These are phyloP conservation scores for Aspergillus saccharolyticus DNA, from an alignment of 495 filamentous ascomycete species.

Conservation along the genomic window DNA sequence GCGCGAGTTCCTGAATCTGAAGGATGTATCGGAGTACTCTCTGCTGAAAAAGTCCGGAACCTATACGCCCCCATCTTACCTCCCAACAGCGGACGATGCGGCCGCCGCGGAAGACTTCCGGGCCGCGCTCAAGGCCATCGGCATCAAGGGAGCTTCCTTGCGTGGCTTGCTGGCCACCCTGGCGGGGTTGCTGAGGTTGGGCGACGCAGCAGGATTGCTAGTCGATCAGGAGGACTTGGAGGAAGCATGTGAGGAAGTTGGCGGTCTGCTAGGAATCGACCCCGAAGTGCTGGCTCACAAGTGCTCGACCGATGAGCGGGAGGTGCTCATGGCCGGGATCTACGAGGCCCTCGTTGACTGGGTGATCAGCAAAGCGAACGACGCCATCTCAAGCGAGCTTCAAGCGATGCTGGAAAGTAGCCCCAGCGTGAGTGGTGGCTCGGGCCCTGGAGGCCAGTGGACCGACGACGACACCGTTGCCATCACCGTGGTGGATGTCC, in stretches of 20 bases:
- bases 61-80: constrained; percentile 80
- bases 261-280: constrained; percentile 77
- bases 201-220: constrained; percentile 78
- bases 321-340: constrained; percentile 73
- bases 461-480: constrained; percentile 78
- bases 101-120: constrained; percentile 93
- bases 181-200: constrained; percentile 83
- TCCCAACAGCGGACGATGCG: constrained; percentile 89
- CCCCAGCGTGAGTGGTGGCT: constrained; percentile 48
- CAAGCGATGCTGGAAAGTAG: constrained; percentile 59
- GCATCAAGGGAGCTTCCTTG: constrained; percentile 80
- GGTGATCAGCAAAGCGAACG: constrained; percentile 84
- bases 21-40: constrained; percentile 69
- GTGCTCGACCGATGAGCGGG: constrained; percentile 76
- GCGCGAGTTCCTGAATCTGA: constrained; percentile 82
- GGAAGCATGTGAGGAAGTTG: constrained; percentile 84
- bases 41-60: constrained; percentile 79
- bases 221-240: constrained; percentile 84
- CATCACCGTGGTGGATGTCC: constrained; percentile 84
- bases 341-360: constrained; percentile 96
- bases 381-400: constrained; percentile 76
- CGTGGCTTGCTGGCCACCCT: constrained; percentile 78
- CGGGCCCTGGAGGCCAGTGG: constrained; percentile 53
- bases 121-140: constrained; percentile 74
- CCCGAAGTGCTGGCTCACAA: constrained; percentile 75